Evolutionary conservation across 2,329 filamentous ascomycete genomes (phyloP), one percentile per base, ranked within the genome.

Genomic region (Lojkania enalia): DNA sequence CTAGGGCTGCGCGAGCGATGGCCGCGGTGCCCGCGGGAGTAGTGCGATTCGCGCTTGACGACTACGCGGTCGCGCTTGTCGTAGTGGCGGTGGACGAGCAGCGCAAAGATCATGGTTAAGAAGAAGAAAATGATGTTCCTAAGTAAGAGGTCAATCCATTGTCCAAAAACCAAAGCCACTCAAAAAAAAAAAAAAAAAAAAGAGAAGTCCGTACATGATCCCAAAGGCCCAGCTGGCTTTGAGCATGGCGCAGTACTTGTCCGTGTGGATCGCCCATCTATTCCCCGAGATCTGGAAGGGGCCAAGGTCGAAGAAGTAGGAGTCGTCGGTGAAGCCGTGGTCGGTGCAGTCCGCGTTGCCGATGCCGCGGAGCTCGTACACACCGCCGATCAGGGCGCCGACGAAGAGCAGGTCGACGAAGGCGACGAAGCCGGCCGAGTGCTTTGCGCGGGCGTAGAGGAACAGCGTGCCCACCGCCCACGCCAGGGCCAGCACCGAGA

Each of bases 151-250:
- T 33, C 30, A 33, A 15, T 16, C 16, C 30, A 11, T 9, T 6
- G 11, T 33, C 30, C 30, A 33, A 9, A 33, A 9, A 9, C 23
- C 7, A 9, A 27, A 9, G 30, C 30, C 30, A 16, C 16, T 9
- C 30, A 33, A 33, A 33, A n/a, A n/a, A n/a, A n/a, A n/a, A n/a
- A n/a, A n/a, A n/a, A n/a, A n/a, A n/a, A n/a, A n/a, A n/a, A 15
- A 36, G 35, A 27, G 12, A 20, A 16, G 20, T 12, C 63, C 74
- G 73, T 70, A 92, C 71, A 96, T 95, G 69, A 97, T 96, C 37
- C 82, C 90, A 57, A 96, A 85, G 2, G 90, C 92, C 72, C 90
- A 97, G 55, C 78, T 80, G 1, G 91, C 87, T 80, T 96, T 97
- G 63, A 96, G 82, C 89, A 96, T 94, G 38, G 86, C 82, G 73